A percentile compares a stretch with the other conserved stretches of the same genome.
phyloP scores from a whole-genome alignment of 257 asterid species.

The Gentiana macrophylla region DNA sequence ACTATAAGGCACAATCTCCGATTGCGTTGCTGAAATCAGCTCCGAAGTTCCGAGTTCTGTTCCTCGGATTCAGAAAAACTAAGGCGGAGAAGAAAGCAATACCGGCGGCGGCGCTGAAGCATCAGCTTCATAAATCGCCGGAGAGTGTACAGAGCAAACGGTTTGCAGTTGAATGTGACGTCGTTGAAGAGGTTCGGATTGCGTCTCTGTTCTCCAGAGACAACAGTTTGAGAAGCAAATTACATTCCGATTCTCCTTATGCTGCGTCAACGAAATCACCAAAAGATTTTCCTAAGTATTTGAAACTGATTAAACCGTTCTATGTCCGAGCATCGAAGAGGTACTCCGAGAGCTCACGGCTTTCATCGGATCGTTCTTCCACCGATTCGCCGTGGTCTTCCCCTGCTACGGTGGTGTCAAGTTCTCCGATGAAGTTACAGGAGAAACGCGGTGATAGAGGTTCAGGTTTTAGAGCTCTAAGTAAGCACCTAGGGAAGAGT shows the following conservation, averaged over 20 bases:
- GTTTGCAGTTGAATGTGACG: slow-evolving; percentile 23
- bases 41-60: slow-evolving; percentile 44
- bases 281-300: slow-evolving; percentile 35
- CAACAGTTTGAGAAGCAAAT: slow-evolving; percentile 40
- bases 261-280: slow-evolving; percentile 20
- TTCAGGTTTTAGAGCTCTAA: slow-evolving; percentile 35
- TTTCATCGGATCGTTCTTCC: slow-evolving; percentile 14
- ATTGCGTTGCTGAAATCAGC: slow-evolving; percentile 43
- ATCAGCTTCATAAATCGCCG: slow-evolving; percentile 15
- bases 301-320: slow-evolving; percentile 53
- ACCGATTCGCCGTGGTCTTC: slow-evolving; percentile 31
- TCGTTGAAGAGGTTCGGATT: slow-evolving; percentile 14
- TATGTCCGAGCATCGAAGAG: slow-evolving; percentile 39
- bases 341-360: slow-evolving; percentile 21
- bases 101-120: slow-evolving; percentile 1
- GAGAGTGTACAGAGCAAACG: slow-evolving; percentile 23
- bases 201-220: slow-evolving; percentile 27
- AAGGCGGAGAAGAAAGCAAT: slow-evolving; percentile 23
- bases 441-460: slow-evolving; percentile 28
- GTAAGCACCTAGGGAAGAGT: slow-evolving; percentile 48
- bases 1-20: slow-evolving; percentile 38
- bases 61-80: slow-evolving; percentile 41
- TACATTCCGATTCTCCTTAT: slow-evolving; percentile 19
- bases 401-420: slow-evolving; percentile 26
- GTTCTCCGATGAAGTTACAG: slow-evolving; percentile 32